Conservation (phyloP, 805 yeast species). For the Kluyveromyces aestuarii region DNA sequence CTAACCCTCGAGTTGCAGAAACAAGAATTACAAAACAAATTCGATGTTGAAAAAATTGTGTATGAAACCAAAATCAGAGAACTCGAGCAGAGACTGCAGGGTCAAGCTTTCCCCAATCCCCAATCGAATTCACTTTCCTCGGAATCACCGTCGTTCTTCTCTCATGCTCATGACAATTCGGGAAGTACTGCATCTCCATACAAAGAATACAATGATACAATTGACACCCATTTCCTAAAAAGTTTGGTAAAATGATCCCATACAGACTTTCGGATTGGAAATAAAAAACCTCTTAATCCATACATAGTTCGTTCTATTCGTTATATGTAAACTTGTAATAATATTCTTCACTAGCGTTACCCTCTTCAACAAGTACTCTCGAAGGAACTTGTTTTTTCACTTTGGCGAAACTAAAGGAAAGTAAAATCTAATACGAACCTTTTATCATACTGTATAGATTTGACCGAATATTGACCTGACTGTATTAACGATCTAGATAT, state of each 20-base stretch:
- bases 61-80: slow-evolving; percentile 23
- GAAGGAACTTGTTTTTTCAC: neutral
- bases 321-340: neutral
- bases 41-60: slow-evolving; percentile 16
- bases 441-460: too few species aligned
- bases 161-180: slow-evolving; percentile 1
- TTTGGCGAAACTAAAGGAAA: too few species aligned
- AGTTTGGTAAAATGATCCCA: slow-evolving; percentile 4
- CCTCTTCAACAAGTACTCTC: neutral
- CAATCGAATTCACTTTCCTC: neutral
- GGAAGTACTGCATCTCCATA: slow-evolving; percentile 3
- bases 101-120: neutral
- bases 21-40: slow-evolving; percentile 16
- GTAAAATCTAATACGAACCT: too few species aligned
- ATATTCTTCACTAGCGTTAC: neutral
- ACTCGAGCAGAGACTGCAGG: slow-evolving; percentile 15
- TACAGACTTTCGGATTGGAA: too few species aligned
- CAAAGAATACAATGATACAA: slow-evolving; percentile 11
- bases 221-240: slow-evolving; percentile 12
- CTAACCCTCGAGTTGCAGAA: slow-evolving; percentile 17
- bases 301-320: neutral
- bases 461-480: too few species aligned
- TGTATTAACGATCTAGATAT: too few species aligned
- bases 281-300: too few species aligned
- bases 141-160: neutral